A percentile compares a stretch with the other conserved stretches of the same genome.
Conservation (phyloP, 2,329 filamentous ascomycete species). For the Tothia fuscella region DNA sequence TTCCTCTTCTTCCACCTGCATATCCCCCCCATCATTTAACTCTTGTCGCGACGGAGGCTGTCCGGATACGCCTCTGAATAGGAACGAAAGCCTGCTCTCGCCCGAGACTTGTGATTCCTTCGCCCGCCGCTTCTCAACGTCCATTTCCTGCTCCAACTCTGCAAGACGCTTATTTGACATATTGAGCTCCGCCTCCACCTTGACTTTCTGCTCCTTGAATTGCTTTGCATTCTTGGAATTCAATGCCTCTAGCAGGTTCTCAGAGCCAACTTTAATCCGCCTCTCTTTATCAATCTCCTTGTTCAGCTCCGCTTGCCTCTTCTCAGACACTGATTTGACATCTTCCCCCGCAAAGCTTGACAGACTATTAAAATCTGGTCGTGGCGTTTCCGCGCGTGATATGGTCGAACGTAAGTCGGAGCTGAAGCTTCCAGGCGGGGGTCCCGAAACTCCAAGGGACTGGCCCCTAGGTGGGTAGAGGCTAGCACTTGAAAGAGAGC, state of each 20-base stretch:
- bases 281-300: constrained; percentile 88
- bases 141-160: constrained; percentile 46
- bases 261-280: constrained; percentile 95
- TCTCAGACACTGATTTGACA: constrained; percentile 50
- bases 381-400: constrained; percentile 49
- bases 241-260: constrained; percentile 92
- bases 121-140: constrained; percentile 47
- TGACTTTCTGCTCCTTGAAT: constrained; percentile 53
- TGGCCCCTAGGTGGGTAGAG: constrained; percentile 53
- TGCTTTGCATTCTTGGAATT: constrained; percentile 94
- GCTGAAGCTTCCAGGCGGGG: constrained; percentile 74
- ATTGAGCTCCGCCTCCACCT: constrained; percentile 71
- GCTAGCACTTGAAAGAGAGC: constrained; percentile 43
- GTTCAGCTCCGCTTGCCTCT: constrained; percentile 61
- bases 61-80: constrained; percentile 45
- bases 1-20: constrained; percentile 55
- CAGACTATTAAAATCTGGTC: constrained; percentile 45
- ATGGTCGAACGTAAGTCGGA: constrained; percentile 67
- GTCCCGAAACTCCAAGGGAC: constrained; percentile 49
- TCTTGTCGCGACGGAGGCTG: constrained; percentile 12
- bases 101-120: constrained; percentile 41
- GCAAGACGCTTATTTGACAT: constrained; percentile 66
- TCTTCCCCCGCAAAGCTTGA: constrained; percentile 46
- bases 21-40: constrained; percentile 20
- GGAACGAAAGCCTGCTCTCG: constrained; percentile 40